Evolutionary conservation across 2,329 filamentous ascomycete genomes (phyloP).

Genomic region (Neofusicoccum laricinum): DNA sequence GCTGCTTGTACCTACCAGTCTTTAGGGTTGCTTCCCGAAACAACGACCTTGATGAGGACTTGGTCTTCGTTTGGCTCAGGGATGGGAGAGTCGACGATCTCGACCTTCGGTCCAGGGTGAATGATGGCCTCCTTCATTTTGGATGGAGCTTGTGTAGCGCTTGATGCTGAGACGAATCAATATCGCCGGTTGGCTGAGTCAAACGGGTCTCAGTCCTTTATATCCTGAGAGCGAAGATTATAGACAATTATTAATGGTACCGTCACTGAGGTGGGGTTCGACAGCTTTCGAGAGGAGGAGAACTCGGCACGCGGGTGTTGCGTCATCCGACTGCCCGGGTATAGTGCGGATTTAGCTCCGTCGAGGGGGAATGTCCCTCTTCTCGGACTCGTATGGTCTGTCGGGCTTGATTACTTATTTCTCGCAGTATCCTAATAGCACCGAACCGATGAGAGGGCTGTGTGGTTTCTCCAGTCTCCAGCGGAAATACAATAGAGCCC

Average conservation of each 20-base stretch:
- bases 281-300: not conserved
- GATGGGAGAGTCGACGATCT: slow-evolving; percentile 36
- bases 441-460: too few relatives aligned
- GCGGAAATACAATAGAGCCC: too few relatives aligned
- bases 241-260: not conserved
- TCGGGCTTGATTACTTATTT: too few relatives aligned
- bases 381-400: too few relatives aligned
- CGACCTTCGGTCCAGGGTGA: slow-evolving; percentile 25
- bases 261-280: not conserved
- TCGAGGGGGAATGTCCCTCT: too few relatives aligned
- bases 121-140: slow-evolving; percentile 30
- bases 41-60: slow-evolving; percentile 21
- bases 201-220: too few relatives aligned
- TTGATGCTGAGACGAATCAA: too few relatives aligned
- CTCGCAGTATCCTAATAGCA: too few relatives aligned
- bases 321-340: not conserved
- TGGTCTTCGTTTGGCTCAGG: slow-evolving; percentile 30
- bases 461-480: too few relatives aligned
- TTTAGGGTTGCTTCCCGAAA: slow-evolving; percentile 21
- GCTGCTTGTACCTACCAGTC: slow-evolving; percentile 17
- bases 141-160: not conserved
- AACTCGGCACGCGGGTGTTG: not conserved
- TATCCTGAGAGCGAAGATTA: not conserved
- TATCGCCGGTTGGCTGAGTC: too few relatives aligned
- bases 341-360: too few relatives aligned